Percentiles rank a stretch among this genome's conserved stretches.
Evolutionary conservation across 495 filamentous ascomycete genomes (phyloP).

Genomic region (Podospora didyma): DNA sequence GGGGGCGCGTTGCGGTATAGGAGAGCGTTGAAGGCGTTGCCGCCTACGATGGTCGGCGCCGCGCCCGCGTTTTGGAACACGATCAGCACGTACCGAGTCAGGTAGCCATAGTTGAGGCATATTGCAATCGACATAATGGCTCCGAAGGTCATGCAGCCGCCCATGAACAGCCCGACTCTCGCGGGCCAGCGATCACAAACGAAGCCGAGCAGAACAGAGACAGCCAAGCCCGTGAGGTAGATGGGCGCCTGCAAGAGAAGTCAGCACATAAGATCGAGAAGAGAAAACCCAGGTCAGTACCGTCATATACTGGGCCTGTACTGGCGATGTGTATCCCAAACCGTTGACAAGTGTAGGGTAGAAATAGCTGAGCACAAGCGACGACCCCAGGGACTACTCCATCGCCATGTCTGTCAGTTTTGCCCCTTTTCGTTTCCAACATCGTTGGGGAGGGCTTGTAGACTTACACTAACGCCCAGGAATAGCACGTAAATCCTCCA

Average conservation of each 20-base stretch:
- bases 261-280: no score
- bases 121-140: conserved; percentile 41
- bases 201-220: conserved; percentile 28
- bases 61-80: conserved; percentile 47
- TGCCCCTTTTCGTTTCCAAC: background rate
- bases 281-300: conserved; percentile 1
- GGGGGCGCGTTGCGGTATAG: conserved; percentile 38
- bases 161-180: conserved; percentile 27
- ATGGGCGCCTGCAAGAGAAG: conserved; percentile 20
- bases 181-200: conserved; percentile 22
- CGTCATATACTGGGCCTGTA: conserved; percentile 39
- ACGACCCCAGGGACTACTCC: conserved; percentile 33
- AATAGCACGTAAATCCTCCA: conserved; percentile 6
- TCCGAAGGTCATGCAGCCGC: conserved; percentile 36
- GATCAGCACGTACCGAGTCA: conserved; percentile 49
- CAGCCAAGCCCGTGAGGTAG: conserved; percentile 41
- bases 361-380: conserved; percentile 45
- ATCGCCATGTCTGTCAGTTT: background rate
- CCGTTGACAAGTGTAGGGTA: conserved; percentile 48
- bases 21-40: conserved; percentile 40
- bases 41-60: conserved; percentile 46
- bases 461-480: background rate
- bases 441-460: background rate
- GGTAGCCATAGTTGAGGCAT: conserved; percentile 40
- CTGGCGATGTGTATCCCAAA: conserved; percentile 40